Evolutionary conservation across 257 asterid genomes (phyloP).

Genomic region (Ehretia macrophylla): DNA sequence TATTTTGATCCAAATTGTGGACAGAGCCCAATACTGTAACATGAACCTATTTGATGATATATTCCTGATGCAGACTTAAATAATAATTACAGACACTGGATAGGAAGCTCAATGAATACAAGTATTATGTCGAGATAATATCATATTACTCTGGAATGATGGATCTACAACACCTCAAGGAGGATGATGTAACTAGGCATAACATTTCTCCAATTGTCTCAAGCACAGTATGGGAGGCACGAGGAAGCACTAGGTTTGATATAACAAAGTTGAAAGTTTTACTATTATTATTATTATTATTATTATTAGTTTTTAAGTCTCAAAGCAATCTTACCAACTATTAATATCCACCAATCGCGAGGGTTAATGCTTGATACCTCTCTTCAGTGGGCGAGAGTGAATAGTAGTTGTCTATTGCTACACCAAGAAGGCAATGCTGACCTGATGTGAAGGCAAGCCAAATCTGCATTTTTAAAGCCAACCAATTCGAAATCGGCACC

Average conservation of each 20-base stretch:
- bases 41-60: not conserved
- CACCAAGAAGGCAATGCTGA: constrained; percentile 97
- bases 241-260: constrained; percentile 39
- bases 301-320: constrained; percentile 81
- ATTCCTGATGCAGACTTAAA: no score
- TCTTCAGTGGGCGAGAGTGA: constrained; percentile 83
- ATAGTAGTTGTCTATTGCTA: constrained; percentile 84
- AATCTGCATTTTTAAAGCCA: constrained; percentile 99
- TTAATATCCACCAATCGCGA: constrained; percentile 83
- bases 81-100: no score
- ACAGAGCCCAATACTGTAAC: not conserved
- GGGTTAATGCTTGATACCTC: constrained; percentile 95
- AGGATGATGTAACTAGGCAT: constrained; percentile 40
- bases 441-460: constrained; percentile 86
- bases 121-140: no score
- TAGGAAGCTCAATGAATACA: no score
- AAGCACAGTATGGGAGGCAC: constrained; percentile 48
- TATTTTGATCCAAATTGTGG: no score
- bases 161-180: constrained; percentile 33
- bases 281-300: constrained; percentile 51
- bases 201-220: constrained; percentile 45
- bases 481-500: constrained; percentile 98
- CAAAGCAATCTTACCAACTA: constrained; percentile 99
- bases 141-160: constrained; percentile 12
- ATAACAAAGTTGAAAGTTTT: constrained; percentile 45